Evolutionary conservation across 306 rosid species (phyloP), one percentile per base, ranked within the genome.

Genomic region (Dalbergia cultrata): DNA sequence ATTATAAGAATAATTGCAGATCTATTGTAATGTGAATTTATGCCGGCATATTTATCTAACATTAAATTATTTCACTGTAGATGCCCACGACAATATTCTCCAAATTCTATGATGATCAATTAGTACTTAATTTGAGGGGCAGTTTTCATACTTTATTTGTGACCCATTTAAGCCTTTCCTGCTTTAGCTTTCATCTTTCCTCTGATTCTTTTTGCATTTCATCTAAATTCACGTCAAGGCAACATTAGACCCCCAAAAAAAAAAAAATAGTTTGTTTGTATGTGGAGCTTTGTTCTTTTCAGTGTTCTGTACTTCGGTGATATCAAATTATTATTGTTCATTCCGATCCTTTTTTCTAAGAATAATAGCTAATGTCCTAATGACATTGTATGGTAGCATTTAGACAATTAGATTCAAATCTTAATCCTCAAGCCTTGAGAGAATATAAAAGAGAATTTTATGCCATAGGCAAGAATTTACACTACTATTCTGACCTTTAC

Each of bases 401-500:
- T 81, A 14, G 78, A 85, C 87, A 86, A 64, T 70, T 54, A 62
- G 87, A 83, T 85, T 81, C 91, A 91, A 82, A 82, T 81, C 91
- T 87, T 89, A 60, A 37, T 67, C 73, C 57, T 61, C 33, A 93
- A 88, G 92, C 83, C 83, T 86, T 63, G 14, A 61, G 72, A 37
- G 89, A 87, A 86, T 82, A 80, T 83, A 9, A 78, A 57, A 69
- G 63, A 80, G 84, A 80, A 89, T 82, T 87, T 70, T 82, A 72
- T 81, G 54, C 87, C 81, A 75, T 76, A 67, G 72, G 71, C 71
- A 70, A 13, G 72, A 84, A 67, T 84, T 82, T 81, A 74, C 79
- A 35, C 18, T 66, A 43, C 74, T 22, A 31, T 69, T 73, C 83
- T 58, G 63, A 60, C 44, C 80, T 72, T 72, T 82, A 70, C 85